Conservation (phyloP, 345 rosid genomes). For the Excoecaria agallocha region DNA sequence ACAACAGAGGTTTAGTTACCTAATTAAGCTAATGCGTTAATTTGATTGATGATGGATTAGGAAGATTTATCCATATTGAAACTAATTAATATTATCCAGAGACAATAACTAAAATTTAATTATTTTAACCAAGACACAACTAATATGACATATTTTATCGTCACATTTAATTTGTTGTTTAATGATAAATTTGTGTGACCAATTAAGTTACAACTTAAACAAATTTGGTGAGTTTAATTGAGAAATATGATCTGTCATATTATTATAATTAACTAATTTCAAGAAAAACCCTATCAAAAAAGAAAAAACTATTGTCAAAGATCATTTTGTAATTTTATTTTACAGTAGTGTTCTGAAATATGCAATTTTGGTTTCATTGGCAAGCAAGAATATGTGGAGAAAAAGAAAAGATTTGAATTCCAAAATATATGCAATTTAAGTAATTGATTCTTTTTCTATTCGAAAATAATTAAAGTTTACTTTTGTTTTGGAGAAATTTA, state of each 20-base stretch:
- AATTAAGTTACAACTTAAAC: neutral
- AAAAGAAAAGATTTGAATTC: no score
- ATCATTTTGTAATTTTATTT: no score
- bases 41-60: neutral
- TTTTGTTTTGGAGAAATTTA: no score
- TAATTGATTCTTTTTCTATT: no score
- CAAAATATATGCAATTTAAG: no score
- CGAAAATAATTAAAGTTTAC: no score
- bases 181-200: neutral
- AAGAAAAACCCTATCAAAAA: no score
- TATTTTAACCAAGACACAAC: neutral
- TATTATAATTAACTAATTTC: no score
- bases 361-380: no score
- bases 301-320: no score
- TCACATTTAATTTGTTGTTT: neutral
- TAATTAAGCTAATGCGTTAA: conserved; percentile 6
- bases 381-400: no score
- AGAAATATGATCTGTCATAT: neutral
- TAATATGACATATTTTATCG: neutral
- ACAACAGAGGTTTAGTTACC: neutral
- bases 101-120: neutral
- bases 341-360: no score
- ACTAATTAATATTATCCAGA: neutral
- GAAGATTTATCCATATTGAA: neutral
- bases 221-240: neutral